Evolutionary conservation across 2,329 filamentous ascomycete species (phyloP), one percentile per base, ranked within the genome.

Genomic region (Neonectria sp.): DNA sequence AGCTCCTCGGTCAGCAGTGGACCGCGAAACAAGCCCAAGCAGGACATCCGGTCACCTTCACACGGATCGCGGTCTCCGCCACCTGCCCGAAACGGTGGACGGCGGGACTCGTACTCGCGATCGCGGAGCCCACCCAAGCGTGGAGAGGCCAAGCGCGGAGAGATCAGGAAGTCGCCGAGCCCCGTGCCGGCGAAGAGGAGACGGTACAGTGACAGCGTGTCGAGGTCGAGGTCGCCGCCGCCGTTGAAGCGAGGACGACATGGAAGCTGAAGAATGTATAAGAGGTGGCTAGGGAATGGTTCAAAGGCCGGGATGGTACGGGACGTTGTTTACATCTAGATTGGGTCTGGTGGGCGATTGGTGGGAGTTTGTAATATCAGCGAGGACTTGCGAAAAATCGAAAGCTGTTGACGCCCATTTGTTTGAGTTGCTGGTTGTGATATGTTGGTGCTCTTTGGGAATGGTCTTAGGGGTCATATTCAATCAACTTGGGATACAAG

Each of bases 1-100:
- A 81, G 78, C 71, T 81, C 80, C 2, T 81, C 80, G 1, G 70
- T 76, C 25, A 79, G 79, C 63, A 74, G 72, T 33, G 75, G 67
- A 15, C 77, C 75, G 3, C 71, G 75, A 21, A 75, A 73, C 63
- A 73, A 71, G 48, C 51, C 63, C 27, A 71, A 60, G 53, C 71
- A 69, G 27, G 68, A 75, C 37, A 77, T 72, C 25, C 77, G 77
- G 17, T 80, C 79, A 3, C 75, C 77, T 21, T 80, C 79, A 21
- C 76, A 77, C n/a, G 71, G 75, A 55, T 79, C 78, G 17, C 69
- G 71, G 43, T 79, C 75, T 17, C 77, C 76, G 7, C 73, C 76
- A 24, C 75, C 72, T 21, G 56, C 59, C 17, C 71, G 71, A 29
- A 74, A 74, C 37, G 75, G 70, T 24, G 63, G 69, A 35, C 65